These are phyloP conservation scores for Dunaliella primolecta DNA, from an alignment of 139 green algal genomes.

Conservation along the genomic window DNA sequence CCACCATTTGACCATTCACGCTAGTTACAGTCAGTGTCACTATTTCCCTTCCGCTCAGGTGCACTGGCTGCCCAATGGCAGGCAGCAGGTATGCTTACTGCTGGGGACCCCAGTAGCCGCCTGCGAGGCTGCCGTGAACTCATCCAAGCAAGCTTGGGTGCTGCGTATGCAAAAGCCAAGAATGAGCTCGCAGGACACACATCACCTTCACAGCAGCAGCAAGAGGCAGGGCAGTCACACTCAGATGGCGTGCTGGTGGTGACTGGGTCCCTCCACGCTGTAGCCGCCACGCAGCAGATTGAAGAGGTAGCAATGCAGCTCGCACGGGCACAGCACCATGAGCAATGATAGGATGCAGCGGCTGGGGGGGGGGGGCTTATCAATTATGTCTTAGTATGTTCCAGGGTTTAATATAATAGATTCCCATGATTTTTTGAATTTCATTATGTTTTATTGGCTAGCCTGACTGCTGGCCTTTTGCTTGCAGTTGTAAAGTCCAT, in stretches of 20 bases:
- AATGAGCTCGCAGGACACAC: constrained; percentile 51
- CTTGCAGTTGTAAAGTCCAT: too few species aligned
- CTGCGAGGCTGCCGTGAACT: constrained; percentile 50
- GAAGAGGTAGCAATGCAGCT: constrained; percentile 16
- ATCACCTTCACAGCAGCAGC: neutral
- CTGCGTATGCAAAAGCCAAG: constrained; percentile 55
- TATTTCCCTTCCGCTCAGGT: too few species aligned
- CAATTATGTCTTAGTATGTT: too few species aligned
- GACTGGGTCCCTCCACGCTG: constrained; percentile 71
- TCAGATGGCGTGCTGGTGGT: constrained; percentile 54
- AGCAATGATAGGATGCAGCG: too few species aligned
- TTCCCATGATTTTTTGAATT: too few species aligned
- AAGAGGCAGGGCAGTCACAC: neutral
- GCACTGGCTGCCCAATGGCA: constrained; percentile 62
- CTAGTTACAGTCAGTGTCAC: too few species aligned
- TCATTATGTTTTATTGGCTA: too few species aligned
- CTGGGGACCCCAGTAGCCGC: neutral
- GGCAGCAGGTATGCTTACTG: constrained; percentile 48
- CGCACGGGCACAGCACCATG: neutral
- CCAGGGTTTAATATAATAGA: too few species aligned
- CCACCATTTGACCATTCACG: too few species aligned
- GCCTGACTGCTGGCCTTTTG: too few species aligned
- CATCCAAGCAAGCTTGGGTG: constrained; percentile 62
- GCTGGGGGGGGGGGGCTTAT: too few species aligned
- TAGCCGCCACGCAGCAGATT: constrained; percentile 30